These are phyloP conservation scores for Acidomyces sp. DNA, from an alignment of 495 filamentous ascomycete genomes.

Conservation along the genomic window DNA sequence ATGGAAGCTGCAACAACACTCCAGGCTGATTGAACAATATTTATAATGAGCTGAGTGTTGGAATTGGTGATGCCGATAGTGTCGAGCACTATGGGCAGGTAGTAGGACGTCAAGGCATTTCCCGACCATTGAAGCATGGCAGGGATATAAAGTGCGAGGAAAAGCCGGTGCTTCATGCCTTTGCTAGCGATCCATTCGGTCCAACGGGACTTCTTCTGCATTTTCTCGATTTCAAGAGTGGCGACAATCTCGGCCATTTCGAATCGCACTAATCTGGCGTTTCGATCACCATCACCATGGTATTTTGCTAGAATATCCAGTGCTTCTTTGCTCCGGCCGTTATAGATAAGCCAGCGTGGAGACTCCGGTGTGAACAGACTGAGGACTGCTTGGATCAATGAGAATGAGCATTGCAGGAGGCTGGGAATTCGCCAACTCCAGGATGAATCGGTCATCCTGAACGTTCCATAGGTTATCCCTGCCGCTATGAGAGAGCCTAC, in stretches of 20 bases:
- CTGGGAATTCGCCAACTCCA: slow-evolving; percentile 44
- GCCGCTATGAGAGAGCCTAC: slow-evolving; percentile 30
- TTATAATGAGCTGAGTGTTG: slow-evolving; percentile 14
- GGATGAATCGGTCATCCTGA: slow-evolving; percentile 27
- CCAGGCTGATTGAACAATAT: slow-evolving; percentile 8
- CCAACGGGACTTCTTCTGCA: slow-evolving; percentile 17
- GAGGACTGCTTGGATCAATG: slow-evolving; percentile 37
- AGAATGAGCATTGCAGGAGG: slow-evolving; percentile 40
- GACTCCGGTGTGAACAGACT: slow-evolving; percentile 44
- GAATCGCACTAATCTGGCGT: slow-evolving; percentile 34
- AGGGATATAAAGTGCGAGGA: slow-evolving; percentile 10
- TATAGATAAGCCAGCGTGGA: slow-evolving; percentile 39
- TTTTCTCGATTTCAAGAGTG: slow-evolving; percentile 25
- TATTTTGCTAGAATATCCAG: slow-evolving; percentile 12
- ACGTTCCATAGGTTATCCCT: slow-evolving; percentile 30
- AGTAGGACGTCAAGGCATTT: slow-evolving; percentile 12
- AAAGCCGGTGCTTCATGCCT: slow-evolving; percentile 15
- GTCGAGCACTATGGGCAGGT: slow-evolving; percentile 20
- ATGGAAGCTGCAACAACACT: slow-evolving; percentile 11
- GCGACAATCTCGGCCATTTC: slow-evolving; percentile 30
- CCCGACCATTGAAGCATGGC: slow-evolving; percentile 17
- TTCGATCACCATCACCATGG: slow-evolving; percentile 11
- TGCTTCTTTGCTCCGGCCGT: slow-evolving; percentile 36
- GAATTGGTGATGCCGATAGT: slow-evolving; percentile 23
- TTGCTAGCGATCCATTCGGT: slow-evolving; percentile 11